phyloP scores from a whole-genome alignment of 2,329 filamentous ascomycete genomes.

The Harringtonia aguacate region DNA sequence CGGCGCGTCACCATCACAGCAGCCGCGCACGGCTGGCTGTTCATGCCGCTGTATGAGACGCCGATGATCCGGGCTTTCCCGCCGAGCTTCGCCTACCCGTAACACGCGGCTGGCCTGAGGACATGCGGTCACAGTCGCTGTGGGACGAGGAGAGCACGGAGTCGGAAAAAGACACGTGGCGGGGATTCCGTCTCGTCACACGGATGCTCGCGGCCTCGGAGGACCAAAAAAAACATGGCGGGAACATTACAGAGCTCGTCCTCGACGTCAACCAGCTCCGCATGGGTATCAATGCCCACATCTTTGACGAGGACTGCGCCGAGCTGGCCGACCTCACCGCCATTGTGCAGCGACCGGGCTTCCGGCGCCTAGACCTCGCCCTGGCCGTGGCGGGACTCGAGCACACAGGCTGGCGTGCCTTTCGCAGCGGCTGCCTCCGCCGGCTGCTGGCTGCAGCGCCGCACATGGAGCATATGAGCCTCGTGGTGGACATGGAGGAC shows the following conservation, averaged over 20 bases:
- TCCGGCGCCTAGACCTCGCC: not conserved
- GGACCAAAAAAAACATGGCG: not conserved
- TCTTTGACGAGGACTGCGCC: not conserved
- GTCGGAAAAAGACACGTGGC: not conserved
- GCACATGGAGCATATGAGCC: not conserved
- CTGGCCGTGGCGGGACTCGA: not conserved
- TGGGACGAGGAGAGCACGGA: not conserved
- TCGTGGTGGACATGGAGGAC: not conserved
- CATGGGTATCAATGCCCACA: not conserved
- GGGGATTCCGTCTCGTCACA: not conserved
- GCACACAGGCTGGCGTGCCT: not conserved
- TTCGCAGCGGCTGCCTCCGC: not conserved
- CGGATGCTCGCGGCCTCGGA: not conserved
- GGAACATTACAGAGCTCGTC: not conserved
- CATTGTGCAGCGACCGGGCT: not conserved
- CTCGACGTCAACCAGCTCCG: not conserved
- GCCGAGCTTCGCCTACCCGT: not conserved
- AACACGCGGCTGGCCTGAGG: not conserved
- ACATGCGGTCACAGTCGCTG: not conserved
- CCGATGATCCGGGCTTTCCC: not conserved
- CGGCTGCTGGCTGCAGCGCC: not conserved
- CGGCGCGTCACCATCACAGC: not conserved
- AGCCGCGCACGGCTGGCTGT: not conserved
- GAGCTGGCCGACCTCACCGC: not conserved
- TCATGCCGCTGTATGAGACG: not conserved